Conservation (phyloP, 2,329 filamentous ascomycete species). For the Phyllosticta citribraziliensis region DNA sequence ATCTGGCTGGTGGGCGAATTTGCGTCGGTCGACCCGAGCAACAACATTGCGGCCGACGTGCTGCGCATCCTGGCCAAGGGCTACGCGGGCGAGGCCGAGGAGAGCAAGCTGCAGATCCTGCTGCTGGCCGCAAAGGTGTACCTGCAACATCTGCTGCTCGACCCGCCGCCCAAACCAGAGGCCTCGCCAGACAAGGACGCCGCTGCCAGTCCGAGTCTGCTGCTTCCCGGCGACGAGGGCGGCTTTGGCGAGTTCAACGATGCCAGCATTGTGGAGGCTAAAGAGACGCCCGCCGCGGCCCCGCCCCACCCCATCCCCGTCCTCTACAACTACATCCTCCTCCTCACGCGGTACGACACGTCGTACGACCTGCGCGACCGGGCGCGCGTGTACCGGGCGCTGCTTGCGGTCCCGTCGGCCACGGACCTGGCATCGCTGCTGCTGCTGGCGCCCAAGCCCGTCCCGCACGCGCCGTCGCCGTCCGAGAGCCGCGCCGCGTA, state of each 20-base stretch:
- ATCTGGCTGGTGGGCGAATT: slow-evolving; percentile 98
- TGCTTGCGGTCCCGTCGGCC: slow-evolving; percentile 63
- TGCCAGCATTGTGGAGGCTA: slow-evolving; percentile 25
- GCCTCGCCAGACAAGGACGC: not conserved
- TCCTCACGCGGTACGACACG: slow-evolving; percentile 82
- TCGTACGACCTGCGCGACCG: slow-evolving; percentile 94
- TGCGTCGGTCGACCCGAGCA: slow-evolving; percentile 64
- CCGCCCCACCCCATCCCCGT: slow-evolving; percentile 56
- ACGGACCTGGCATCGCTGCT: slow-evolving; percentile 83
- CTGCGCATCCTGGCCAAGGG: slow-evolving; percentile 77
- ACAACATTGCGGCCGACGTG: slow-evolving; percentile 89
- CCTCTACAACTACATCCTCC: slow-evolving; percentile 75
- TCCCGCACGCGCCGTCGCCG: slow-evolving; percentile 80
- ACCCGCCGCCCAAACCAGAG: slow-evolving; percentile 25
- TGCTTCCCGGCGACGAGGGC: slow-evolving; percentile 6
- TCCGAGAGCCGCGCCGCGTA: slow-evolving; percentile 73
- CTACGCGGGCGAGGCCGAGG: slow-evolving; percentile 74
- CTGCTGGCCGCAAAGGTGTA: slow-evolving; percentile 95
- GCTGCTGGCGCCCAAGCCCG: slow-evolving; percentile 86
- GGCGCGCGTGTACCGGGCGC: slow-evolving; percentile 74
- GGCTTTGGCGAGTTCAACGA: slow-evolving; percentile 16
- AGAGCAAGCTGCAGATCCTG: slow-evolving; percentile 83
- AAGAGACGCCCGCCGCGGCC: slow-evolving; percentile 22
- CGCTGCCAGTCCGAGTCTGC: not conserved
- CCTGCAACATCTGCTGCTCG: slow-evolving; percentile 69